Base-by-base conservation (phyloP, 2,329 filamentous ascomycete genomes). In the Lecanosticta acicola region DNA sequence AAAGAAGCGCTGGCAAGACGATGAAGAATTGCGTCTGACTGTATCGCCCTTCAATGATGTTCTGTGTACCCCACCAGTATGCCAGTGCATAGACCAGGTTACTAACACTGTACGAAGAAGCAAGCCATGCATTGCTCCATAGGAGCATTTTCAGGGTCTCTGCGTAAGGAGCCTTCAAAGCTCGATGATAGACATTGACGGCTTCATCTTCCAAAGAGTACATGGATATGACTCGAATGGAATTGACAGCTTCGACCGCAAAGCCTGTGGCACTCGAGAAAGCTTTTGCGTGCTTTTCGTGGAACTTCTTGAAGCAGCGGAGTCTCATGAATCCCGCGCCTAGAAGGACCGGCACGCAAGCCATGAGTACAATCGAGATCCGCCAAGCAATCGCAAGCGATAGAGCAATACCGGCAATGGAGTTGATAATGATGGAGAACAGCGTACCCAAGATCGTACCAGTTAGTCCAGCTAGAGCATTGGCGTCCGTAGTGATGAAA, bases 41-140 rank as follows among this genome's bases (percentile, higher is more conserved):
- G 54, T 84, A 84, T 45, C 78, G 69, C 3, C 84, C 84, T 34
- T 75, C 72, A 41, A 81, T 76, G 48, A 89, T 85, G 51, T 81
- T 79, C 56, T 79, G 83, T 0, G 84, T 76, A 3, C 85, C 85
- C 84, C 85, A 90, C 83, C 84, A 90, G 65, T 87, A 89, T 0
- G 84, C 82, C 43, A 90, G 76, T 0, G 84, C 82, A 58, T 88
- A 86, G 19, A 87, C 78, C 41, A 85, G 73, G 58, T 83, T 84
- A 16, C 80, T 77, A 8, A 77, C 69, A 52, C 74, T 77, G 59
- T 80, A 78, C 13, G 79, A 73, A 29, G 82, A 68, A 2, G 81
- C 78, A 5, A 82, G 72, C 71, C 51, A 54, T 10, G 45, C 45
- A 43, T 53, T 59, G 16, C 50, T 53, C 42, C 53, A 51, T 4